Evolutionary conservation across 2,329 filamentous ascomycete species (phyloP), one percentile per base, ranked within the genome.

Genomic region (Acarospora socialis): DNA sequence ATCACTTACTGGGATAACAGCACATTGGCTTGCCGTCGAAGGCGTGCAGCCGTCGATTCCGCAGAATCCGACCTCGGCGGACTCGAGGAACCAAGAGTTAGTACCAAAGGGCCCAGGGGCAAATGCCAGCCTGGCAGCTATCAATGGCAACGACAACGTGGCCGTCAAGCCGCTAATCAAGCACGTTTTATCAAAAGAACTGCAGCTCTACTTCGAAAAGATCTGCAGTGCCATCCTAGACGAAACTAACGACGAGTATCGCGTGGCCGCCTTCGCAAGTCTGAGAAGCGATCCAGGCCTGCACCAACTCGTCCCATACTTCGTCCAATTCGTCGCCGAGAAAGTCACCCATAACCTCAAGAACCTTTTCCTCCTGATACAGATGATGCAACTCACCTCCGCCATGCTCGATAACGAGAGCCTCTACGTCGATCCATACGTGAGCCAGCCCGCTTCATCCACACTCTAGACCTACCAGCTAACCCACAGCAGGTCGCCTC

Each of bases 1-100:
- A n/a, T 14, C 31, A 15, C 16, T 21, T 21, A 34, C 32, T 46
- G 21, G 44, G 33, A 6, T 33, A 33, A 10, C 49, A 86, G 90
- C 82, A 38, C 90, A 98, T 58, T 98, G 90, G 87, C 75, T 95
- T 39, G 86, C 90, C 14, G 83, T 98, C 29, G 90, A 98, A 64
- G 90, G 90, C 37, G 90, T 95, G 17, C 87, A 98, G 53, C 90
- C 90, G 2, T 81, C 84, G 1, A 94, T 95, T 46, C 84, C 87
- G 2, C 87, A 95, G 55, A 98, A 98, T 54, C 90, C 90, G 5
- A 90, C 84, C 2, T 76, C 80, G 4, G 74, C 76, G 48, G 86
- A 94, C 53, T 77, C 82, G 18, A 70, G 82, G 38, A 75, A 79
- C 31, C 79, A 86, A 50, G 86, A 94, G 47, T 68, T 94, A 18